Evolutionary conservation across 306 rosid species (phyloP), one percentile per base, ranked within the genome.

Genomic region (Canavalia ensiformis): DNA sequence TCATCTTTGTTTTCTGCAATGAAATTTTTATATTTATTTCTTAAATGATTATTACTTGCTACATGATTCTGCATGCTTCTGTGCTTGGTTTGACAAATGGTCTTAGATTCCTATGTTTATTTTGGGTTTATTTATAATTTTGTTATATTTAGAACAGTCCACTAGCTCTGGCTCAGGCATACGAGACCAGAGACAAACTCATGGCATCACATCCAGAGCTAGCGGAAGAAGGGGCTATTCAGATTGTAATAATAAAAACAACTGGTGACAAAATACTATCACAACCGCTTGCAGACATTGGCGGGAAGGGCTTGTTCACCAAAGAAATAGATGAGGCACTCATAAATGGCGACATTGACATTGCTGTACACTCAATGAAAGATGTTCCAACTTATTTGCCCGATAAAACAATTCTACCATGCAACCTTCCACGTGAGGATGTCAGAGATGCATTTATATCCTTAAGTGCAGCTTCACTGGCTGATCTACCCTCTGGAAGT

Each of bases 311-410:
- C 18, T 59, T 94, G 75, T 92, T 94, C 84, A 94, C 98, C 9
- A 94, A 94, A 86, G 98, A 94, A 82, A 94, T 92, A 28, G 98
- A 94, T 1, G 97, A 92, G 79, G 98, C 98, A 8, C 97, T 92
- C 45, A 72, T 94, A 57, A 92, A 87, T 5, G 77, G 94, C 10
- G 95, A 90, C 4, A 80, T 94, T 41, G 97, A 94, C 84, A 92
- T 94, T 72, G 97, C 97, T 12, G 97, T 92, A 46, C 98, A 94
- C 74, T 94, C 97, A 1, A 94, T 94, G 98, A 94, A 94, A 76
- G 98, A 94, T 34, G 98, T 94, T 13, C 98, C 98, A 1, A 94
- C 98, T 3, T 89, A 88, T 78, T 82, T 94, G 62, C 97, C 98
- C 0, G 91, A 92, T 28, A 74, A 87, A 82, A 94, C 93, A 7